A percentile compares a stretch with the other conserved stretches of the same genome.
These are phyloP conservation scores for Massariosphaeria phaeospora DNA, from an alignment of 495 filamentous ascomycete species.

Conservation along the genomic window DNA sequence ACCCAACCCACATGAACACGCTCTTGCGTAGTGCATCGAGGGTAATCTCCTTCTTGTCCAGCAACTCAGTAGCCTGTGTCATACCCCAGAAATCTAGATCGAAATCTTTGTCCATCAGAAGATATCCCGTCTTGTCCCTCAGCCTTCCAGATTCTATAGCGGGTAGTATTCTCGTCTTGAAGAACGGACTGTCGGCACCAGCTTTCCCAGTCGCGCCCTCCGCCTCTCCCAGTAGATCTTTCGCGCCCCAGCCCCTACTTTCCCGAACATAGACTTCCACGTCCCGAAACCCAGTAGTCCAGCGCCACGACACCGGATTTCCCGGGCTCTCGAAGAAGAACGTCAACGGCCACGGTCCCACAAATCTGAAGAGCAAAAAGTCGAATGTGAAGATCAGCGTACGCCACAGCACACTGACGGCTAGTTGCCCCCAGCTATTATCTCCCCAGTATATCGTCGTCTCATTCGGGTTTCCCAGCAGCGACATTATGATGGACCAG, in stretches of 20 bases:
- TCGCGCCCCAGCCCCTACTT: constrained; percentile 54
- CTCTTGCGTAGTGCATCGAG: constrained; percentile 58
- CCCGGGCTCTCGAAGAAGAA: constrained; percentile 55
- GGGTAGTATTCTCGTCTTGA: constrained; percentile 49
- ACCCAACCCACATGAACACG: constrained; percentile 58
- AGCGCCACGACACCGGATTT: constrained; percentile 62
- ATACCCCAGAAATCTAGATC: constrained; percentile 75
- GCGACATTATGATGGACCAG: constrained; percentile 48
- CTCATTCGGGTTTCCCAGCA: constrained; percentile 26
- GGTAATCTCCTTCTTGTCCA: constrained; percentile 54
- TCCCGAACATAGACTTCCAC: constrained; percentile 70
- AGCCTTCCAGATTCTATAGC: constrained; percentile 61
- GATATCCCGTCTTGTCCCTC: constrained; percentile 66
- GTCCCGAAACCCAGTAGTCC: constrained; percentile 61
- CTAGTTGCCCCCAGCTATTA: constrained; percentile 46
- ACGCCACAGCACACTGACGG: constrained; percentile 49
- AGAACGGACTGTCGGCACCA: constrained; percentile 39
- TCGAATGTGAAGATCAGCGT: constrained; percentile 61
- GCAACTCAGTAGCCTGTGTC: constrained; percentile 59
- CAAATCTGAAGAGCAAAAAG: constrained; percentile 61
- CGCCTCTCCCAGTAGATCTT: constrained; percentile 43
- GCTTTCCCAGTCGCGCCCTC: constrained; percentile 25
- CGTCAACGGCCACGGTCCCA: constrained; percentile 69
- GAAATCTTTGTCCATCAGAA: constrained; percentile 73
- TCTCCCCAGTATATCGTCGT: constrained; percentile 40